These are phyloP conservation scores for Cucurbita pepo DNA, from an alignment of 306 rosid species.

Conservation along the genomic window DNA sequence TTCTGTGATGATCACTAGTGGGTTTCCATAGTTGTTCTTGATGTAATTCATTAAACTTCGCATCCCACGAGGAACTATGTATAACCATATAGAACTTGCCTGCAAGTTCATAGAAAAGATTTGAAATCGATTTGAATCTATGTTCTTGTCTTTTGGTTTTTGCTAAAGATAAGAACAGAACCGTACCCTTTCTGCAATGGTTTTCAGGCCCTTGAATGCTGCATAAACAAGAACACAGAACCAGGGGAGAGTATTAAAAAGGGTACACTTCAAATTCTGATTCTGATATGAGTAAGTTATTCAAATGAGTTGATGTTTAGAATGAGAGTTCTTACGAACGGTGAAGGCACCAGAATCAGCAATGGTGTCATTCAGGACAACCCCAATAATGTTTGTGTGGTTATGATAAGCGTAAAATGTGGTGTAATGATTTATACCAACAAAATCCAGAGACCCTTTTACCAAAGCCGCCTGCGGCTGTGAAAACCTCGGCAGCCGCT, in stretches of 20 bases:
- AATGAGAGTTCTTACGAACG: conserved; percentile 41
- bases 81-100: conserved; percentile 78
- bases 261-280: neutral
- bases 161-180: neutral
- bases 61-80: conserved; percentile 71
- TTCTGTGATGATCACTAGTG: conserved; percentile 67
- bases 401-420: conserved; percentile 43
- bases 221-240: conserved; percentile 10
- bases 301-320: neutral
- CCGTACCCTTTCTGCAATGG: conserved; percentile 59
- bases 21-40: conserved; percentile 61
- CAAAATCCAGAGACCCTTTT: conserved; percentile 73
- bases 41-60: conserved; percentile 52
- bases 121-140: neutral
- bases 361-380: conserved; percentile 26
- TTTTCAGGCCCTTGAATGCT: conserved; percentile 54
- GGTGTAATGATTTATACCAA: conserved; percentile 92
- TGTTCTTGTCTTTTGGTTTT: neutral
- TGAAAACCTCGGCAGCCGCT: conserved; percentile 50
- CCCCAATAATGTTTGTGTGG: conserved; percentile 7
- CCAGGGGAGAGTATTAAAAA: neutral
- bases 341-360: conserved; percentile 61
- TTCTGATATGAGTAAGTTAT: neutral
- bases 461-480: conserved; percentile 23
- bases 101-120: conserved; percentile 7